Evolutionary conservation across 1,284 basidiomycete species (phyloP).

Genomic region (Ceratorhiza oryzae-sativae): DNA sequence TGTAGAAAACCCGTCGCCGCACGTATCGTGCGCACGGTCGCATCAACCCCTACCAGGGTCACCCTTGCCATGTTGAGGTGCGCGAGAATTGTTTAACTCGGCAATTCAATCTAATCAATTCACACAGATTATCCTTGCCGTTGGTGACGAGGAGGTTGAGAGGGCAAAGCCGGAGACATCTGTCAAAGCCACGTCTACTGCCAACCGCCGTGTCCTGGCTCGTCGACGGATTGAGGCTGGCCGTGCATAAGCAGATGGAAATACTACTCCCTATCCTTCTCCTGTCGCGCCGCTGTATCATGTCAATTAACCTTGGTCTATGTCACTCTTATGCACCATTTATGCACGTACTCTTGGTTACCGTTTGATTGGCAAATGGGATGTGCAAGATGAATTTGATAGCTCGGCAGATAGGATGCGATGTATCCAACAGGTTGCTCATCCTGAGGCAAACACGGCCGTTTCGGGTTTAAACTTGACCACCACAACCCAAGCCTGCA

Average conservation of each 20-base stretch:
- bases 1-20: conserved; percentile 96
- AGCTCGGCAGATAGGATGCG: not conserved
- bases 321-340: conserved; percentile 33
- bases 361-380: not conserved
- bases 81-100: not conserved
- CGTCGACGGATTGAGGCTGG: conserved; percentile 83
- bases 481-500: not conserved
- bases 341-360: conserved; percentile 34
- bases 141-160: conserved; percentile 82
- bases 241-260: conserved; percentile 51
- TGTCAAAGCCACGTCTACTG: conserved; percentile 58
- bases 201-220: conserved; percentile 78
- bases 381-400: conserved; percentile 12
- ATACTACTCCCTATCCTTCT: conserved; percentile 1
- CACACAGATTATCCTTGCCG: conserved; percentile 74
- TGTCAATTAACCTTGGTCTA: conserved; percentile 21
- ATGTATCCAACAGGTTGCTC: not conserved
- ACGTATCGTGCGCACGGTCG: conserved; percentile 99
- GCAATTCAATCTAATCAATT: not conserved
- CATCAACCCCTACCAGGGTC: conserved; percentile 90
- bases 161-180: conserved; percentile 82
- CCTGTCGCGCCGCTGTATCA: conserved; percentile 17
- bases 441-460: not conserved
- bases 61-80: conserved; percentile 92
- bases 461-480: not conserved